phyloP scores from a whole-genome alignment of 2,329 filamentous ascomycete species.

The Cladosporium sp. region DNA sequence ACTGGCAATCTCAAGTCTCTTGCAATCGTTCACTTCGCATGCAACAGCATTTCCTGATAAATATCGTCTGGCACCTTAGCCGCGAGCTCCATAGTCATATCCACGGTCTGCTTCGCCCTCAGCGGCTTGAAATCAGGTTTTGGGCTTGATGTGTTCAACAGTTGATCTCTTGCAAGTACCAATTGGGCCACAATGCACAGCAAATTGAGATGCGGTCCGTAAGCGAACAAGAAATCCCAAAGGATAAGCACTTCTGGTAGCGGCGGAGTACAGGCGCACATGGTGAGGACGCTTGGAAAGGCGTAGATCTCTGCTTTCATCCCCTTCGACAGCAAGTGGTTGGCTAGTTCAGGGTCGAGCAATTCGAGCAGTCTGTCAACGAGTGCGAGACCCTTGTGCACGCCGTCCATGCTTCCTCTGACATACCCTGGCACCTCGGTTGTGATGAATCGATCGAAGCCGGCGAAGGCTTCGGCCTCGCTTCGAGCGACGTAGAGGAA shows the following conservation, averaged over 20 bases:
- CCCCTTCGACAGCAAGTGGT: conserved; percentile 78
- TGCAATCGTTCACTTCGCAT: conserved; percentile 61
- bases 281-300: conserved; percentile 88
- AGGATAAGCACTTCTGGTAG: conserved; percentile 86
- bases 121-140: conserved; percentile 53
- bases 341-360: conserved; percentile 81
- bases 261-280: conserved; percentile 93
- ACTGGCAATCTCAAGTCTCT: too few species aligned
- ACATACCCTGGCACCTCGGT: conserved; percentile 90
- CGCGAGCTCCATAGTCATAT: conserved; percentile 76
- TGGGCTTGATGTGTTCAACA: conserved; percentile 80
- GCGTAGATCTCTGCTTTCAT: conserved; percentile 93
- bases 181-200: conserved; percentile 95
- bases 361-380: conserved; percentile 90
- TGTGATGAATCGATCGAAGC: conserved; percentile 83
- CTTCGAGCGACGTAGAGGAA: conserved; percentile 93
- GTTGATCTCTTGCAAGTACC: conserved; percentile 77
- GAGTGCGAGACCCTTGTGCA: conserved; percentile 83
- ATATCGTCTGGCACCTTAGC: conserved; percentile 86
- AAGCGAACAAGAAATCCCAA: conserved; percentile 97
- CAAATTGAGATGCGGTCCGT: conserved; percentile 90
- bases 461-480: conserved; percentile 89
- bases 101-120: conserved; percentile 29
- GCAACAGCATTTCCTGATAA: conserved; percentile 82
- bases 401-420: conserved; percentile 91